These are phyloP conservation scores for Penicillium sp. DNA, from an alignment of 2,329 filamentous ascomycete genomes.

Conservation along the genomic window DNA sequence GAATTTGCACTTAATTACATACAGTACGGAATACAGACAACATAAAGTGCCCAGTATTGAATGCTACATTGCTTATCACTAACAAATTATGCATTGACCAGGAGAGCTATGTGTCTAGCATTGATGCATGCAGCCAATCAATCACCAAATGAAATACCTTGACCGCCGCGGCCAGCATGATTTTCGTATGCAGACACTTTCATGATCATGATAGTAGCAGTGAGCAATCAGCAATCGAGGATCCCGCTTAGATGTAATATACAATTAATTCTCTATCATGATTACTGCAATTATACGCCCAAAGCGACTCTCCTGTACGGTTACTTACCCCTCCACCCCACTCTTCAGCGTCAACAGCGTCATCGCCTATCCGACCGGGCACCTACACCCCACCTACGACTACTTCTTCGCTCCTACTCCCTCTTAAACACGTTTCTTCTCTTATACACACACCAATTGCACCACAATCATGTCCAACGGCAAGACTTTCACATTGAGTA, in stretches of 20 bases:
- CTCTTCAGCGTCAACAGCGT: conserved; percentile 19
- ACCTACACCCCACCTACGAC: conserved; percentile 17
- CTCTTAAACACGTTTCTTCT: background rate
- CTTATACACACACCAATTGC: conserved; percentile 14
- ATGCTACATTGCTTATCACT: background rate
- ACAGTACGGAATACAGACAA: background rate
- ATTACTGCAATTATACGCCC: background rate
- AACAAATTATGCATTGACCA: background rate
- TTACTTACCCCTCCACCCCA: conserved; percentile 10
- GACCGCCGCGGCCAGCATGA: background rate
- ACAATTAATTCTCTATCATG: background rate
- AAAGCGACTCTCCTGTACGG: background rate
- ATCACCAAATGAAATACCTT: background rate
- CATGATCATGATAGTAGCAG: background rate
- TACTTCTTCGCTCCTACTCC: conserved; percentile 9
- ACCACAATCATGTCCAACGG: conserved; percentile 58
- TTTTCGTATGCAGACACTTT: no score
- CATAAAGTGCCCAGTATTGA: background rate
- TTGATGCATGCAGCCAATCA: background rate
- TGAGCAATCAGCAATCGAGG: background rate
- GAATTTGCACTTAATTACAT: background rate
- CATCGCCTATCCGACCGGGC: conserved; percentile 20
- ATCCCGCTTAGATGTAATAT: background rate
- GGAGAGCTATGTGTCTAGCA: background rate
- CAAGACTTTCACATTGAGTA: conserved; percentile 57